Evolutionary conservation across 768 basidiomycete genomes (phyloP), one percentile per base, ranked within the genome.

Genomic region (Lyophyllum semitale): DNA sequence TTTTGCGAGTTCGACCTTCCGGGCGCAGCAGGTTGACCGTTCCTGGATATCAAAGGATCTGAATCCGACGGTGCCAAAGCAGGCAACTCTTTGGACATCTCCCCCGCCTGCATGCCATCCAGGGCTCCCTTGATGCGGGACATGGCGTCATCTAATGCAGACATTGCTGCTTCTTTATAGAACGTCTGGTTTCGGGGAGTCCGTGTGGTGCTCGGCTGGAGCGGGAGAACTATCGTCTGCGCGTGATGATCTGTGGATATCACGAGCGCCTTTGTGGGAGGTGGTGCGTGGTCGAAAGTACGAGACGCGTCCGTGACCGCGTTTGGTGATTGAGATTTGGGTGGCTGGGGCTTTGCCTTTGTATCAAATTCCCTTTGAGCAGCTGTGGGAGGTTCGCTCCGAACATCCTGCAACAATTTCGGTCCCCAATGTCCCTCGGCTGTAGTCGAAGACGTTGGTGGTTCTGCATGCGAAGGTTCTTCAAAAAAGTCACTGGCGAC

Each of bases 111-210:
- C 84, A 89, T 88, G 27, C 78, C 80, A 65, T 84, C 81, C 53
- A 94, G 64, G 13, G 87, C 92, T 29, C 89, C 91, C 64, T 87
- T 93, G 64, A 94, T 93, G 38, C 92, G 83, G 6, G 89, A 90
- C 82, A 94, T 91, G 25, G 84, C 82, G 65, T 94, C 90, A 64
- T 91, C 84, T 58, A 93, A 71, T 17, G 90, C 81, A 2, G 89
- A 86, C 84, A 92, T 90, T 8, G 75, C 64, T 22, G 81, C 73
- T 59, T 81, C 81, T 56, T 76, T 79, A 66, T 79, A 77, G 40
- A 72, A 75, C 7, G 68, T 61, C 58, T 77, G 77, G 22, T 47
- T 66, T 38, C 81, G 76, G n/a, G 72, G 69, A 18, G 71, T 71
- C 20, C 74, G 73, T 47, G 66, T 70, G 6, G 60, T 53, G 40